These are phyloP conservation scores for Xylaria sp. DNA, from an alignment of 495 filamentous ascomycete species.

Conservation along the genomic window DNA sequence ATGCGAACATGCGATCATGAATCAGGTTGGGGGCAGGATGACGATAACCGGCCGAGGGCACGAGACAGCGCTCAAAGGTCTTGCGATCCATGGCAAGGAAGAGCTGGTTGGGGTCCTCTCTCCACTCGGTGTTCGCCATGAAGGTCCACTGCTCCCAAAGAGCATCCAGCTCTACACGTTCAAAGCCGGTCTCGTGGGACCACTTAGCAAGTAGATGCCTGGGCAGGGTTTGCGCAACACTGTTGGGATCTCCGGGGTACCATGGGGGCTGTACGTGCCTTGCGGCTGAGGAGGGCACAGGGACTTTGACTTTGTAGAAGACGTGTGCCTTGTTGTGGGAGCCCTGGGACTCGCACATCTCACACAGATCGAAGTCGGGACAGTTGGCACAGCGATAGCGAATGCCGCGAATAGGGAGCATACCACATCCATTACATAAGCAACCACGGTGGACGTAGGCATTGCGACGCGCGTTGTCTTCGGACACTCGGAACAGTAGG, in stretches of 20 bases:
- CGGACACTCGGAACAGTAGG: slow-evolving; percentile 78
- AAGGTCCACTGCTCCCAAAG: slow-evolving; percentile 97
- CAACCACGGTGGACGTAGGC: slow-evolving; percentile 95
- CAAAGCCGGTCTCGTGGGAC: slow-evolving; percentile 75
- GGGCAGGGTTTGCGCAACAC: slow-evolving; percentile 64
- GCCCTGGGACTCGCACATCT: slow-evolving; percentile 84
- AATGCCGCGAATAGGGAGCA: slow-evolving; percentile 87
- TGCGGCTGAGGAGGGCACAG: slow-evolving; percentile 54
- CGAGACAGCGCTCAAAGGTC: slow-evolving; percentile 89
- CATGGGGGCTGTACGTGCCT: slow-evolving; percentile 76
- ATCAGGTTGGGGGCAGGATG: slow-evolving; percentile 85
- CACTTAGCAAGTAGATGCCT: slow-evolving; percentile 68
- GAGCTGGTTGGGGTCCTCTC: slow-evolving; percentile 78
- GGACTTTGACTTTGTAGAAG: slow-evolving; percentile 81
- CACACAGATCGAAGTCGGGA: slow-evolving; percentile 88
- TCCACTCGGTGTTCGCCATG: slow-evolving; percentile 84
- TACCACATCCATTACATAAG: slow-evolving; percentile 84
- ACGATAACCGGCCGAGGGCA: slow-evolving; percentile 77
- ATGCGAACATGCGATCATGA: slow-evolving; percentile 94
- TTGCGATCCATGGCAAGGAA: slow-evolving; percentile 85
- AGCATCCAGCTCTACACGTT: slow-evolving; percentile 84
- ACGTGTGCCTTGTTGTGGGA: slow-evolving; percentile 91
- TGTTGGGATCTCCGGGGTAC: slow-evolving; percentile 88
- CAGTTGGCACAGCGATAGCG: slow-evolving; percentile 93
- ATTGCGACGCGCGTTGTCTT: slow-evolving; percentile 80